Evolutionary conservation across 257 asterid genomes (phyloP).

Genomic region (Solanum megistacrolobum): DNA sequence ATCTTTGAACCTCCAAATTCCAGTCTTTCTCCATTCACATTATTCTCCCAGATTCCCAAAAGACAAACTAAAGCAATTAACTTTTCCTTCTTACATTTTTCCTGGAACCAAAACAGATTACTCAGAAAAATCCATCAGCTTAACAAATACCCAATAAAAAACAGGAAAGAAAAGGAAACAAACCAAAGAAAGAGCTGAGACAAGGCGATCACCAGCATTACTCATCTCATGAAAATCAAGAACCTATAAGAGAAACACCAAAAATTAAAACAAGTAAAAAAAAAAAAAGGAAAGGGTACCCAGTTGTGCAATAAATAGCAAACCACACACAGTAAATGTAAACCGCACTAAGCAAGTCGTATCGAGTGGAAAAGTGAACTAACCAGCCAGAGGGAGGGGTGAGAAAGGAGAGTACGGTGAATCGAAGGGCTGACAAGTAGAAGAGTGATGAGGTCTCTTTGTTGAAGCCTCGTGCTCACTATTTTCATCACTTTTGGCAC

Average conservation of each 20-base stretch:
- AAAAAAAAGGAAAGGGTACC: not conserved
- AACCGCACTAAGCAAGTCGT: not conserved
- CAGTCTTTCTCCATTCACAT: not conserved
- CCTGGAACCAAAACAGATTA: not conserved
- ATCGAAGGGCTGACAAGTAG: conserved; percentile 63
- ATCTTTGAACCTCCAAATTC: not conserved
- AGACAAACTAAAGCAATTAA: not conserved
- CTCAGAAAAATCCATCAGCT: not conserved
- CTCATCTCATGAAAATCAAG: conserved; percentile 86
- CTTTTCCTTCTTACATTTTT: not conserved
- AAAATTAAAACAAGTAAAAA: not conserved
- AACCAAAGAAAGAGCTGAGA: conserved; percentile 83
- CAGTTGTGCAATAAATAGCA: not conserved
- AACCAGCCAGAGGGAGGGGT: conserved; percentile 80
- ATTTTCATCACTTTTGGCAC: conserved; percentile 68
- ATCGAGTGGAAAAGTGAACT: not conserved
- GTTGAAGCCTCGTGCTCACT: conserved; percentile 69
- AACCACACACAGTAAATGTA: not conserved
- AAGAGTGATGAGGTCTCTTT: conserved; percentile 56
- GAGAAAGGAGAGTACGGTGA: conserved; percentile 51
- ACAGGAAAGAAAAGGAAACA: not conserved
- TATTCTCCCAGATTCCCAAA: not conserved
- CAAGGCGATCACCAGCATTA: conserved; percentile 76
- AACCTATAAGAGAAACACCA: conserved; percentile 27
- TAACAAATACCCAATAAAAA: not conserved